Percentiles rank a stretch among this genome's conserved stretches.
Conservation (phyloP, 2,329 filamentous ascomycete genomes). For the Polytolypa hystricis region DNA sequence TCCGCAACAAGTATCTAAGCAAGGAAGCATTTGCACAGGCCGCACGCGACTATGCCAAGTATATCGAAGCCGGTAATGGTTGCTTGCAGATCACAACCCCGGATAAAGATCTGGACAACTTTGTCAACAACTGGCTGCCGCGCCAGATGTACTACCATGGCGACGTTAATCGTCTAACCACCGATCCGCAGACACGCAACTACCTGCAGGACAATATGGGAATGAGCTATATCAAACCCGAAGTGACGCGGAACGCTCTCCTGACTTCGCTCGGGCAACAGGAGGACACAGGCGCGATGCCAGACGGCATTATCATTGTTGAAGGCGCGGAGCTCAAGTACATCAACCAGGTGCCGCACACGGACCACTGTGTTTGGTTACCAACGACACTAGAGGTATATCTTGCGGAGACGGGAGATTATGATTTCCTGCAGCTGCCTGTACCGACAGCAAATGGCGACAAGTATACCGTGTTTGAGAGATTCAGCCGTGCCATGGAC, state of each 20-base stretch:
- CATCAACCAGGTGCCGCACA: slow-evolving; percentile 51
- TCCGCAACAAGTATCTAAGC: slow-evolving; percentile 41
- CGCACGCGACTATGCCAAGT: slow-evolving; percentile 38
- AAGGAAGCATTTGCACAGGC: slow-evolving; percentile 38
- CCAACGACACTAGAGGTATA: slow-evolving; percentile 46
- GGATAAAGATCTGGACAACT: slow-evolving; percentile 45
- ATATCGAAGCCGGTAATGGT: slow-evolving; percentile 41
- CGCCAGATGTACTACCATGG: slow-evolving; percentile 50
- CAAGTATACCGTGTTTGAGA: slow-evolving; percentile 42
- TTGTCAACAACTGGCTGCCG: slow-evolving; percentile 49
- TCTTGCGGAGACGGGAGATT: slow-evolving; percentile 45
- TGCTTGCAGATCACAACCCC: slow-evolving; percentile 44
- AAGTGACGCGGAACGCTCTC: slow-evolving; percentile 39
- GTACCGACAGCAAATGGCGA: slow-evolving; percentile 35
- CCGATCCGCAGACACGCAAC: slow-evolving; percentile 49
- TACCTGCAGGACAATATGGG: slow-evolving; percentile 52
- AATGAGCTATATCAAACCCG: slow-evolving; percentile 46
- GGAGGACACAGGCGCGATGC: slow-evolving; percentile 45
- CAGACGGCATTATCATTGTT: slow-evolving; percentile 44
- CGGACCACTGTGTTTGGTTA: slow-evolving; percentile 50
- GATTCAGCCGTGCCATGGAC: slow-evolving; percentile 47
- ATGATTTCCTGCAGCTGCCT: slow-evolving; percentile 36
- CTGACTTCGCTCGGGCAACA: slow-evolving; percentile 43
- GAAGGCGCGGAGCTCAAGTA: slow-evolving; percentile 49
- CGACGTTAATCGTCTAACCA: slow-evolving; percentile 48